Evolutionary conservation across 2,329 filamentous ascomycete genomes (phyloP).

Genomic region (Dactylonectria macrodidyma): DNA sequence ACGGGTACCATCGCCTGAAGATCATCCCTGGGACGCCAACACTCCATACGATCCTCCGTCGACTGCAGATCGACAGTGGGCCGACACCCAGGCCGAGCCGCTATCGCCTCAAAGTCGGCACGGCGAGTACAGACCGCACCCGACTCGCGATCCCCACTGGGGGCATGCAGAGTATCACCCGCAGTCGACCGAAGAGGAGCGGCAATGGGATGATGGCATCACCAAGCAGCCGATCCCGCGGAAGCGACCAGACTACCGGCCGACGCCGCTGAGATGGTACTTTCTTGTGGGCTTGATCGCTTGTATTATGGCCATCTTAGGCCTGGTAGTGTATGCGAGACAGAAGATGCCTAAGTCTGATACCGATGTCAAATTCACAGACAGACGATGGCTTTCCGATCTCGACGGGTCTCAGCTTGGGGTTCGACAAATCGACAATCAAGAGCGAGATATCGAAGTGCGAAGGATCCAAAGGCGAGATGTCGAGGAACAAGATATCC

Average conservation of each 20-base stretch:
- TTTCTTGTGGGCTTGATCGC: constrained; percentile 38
- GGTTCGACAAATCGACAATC: constrained; percentile 12
- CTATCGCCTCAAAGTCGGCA: neutral
- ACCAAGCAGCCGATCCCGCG: constrained; percentile 32
- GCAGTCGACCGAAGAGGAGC: constrained; percentile 42
- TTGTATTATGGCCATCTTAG: constrained; percentile 40
- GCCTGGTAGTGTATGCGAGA: constrained; percentile 43
- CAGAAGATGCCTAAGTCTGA: constrained; percentile 45
- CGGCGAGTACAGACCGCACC: neutral
- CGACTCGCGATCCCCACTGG: neutral
- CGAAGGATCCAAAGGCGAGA: neutral
- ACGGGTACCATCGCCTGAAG: constrained; percentile 17
- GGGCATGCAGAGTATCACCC: constrained; percentile 3
- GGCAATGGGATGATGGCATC: constrained; percentile 36
- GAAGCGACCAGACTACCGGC: constrained; percentile 42
- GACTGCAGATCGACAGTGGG: neutral
- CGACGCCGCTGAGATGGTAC: constrained; percentile 47
- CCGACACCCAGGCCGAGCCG: neutral
- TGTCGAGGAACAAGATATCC: no score
- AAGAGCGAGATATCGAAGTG: neutral
- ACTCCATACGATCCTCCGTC: neutral
- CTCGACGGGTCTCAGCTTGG: neutral
- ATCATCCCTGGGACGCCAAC: neutral
- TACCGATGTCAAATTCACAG: constrained; percentile 37
- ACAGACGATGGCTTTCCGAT: constrained; percentile 27